Conservation (phyloP, 1,284 basidiomycete genomes). For the Ganoderma resinaceum region DNA sequence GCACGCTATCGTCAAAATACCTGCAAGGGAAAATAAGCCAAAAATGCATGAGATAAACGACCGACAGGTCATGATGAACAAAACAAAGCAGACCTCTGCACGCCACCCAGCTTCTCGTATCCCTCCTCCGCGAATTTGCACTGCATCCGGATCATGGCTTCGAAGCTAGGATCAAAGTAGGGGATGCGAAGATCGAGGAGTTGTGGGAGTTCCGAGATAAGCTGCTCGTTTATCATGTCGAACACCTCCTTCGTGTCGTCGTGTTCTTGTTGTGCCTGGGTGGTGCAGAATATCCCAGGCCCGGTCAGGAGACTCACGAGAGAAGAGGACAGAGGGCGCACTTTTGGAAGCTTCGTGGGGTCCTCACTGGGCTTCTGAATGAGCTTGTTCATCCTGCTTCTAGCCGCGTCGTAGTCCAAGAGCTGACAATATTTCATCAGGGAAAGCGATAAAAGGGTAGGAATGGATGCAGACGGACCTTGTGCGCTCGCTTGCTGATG, state of each 20-base stretch:
- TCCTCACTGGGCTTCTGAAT: constrained; percentile 96
- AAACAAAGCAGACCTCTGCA: constrained; percentile 72
- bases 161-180: constrained; percentile 98
- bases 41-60: constrained; percentile 10
- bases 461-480: constrained; percentile 60
- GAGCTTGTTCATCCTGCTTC: constrained; percentile 88
- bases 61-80: neutral
- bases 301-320: neutral
- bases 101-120: constrained; percentile 96
- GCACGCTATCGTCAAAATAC: constrained; percentile 90
- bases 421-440: constrained; percentile 56
- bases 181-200: constrained; percentile 95
- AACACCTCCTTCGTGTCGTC: constrained; percentile 96
- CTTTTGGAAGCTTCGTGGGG: constrained; percentile 88
- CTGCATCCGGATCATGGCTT: constrained; percentile 99
- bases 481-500: constrained; percentile 95
- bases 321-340: constrained; percentile 41
- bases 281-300: neutral
- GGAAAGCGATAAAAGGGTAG: neutral
- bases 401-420: constrained; percentile 93
- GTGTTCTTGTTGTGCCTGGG: constrained; percentile 90
- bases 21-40: constrained; percentile 43
- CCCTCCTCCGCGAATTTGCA: constrained; percentile 97
- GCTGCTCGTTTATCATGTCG: constrained; percentile 91
- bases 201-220: constrained; percentile 91